phyloP scores from a whole-genome alignment of 371 early-diverging fungal genomes.

The Syncephalastrum racemosum region DNA sequence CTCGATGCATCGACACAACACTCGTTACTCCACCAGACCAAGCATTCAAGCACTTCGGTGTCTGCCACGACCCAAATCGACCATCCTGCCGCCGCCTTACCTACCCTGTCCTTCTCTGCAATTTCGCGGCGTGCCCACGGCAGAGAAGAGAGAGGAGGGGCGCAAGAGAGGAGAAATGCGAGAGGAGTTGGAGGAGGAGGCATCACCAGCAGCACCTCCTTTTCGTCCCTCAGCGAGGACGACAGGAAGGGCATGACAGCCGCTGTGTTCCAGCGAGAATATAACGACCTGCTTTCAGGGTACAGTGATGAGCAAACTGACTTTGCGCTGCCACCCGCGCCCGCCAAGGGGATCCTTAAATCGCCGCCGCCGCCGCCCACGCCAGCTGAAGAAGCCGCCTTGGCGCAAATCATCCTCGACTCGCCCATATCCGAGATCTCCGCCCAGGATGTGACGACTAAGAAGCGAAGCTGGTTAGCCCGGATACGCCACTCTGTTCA shows the following conservation, averaged over 20 bases:
- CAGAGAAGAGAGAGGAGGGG: neutral
- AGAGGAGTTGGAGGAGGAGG: no score
- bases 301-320: neutral
- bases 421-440: neutral
- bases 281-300: no score
- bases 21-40: no score
- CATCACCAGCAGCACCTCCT: neutral
- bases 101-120: constrained; percentile 1
- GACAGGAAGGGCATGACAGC: no score
- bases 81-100: constrained; percentile 7
- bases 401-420: neutral
- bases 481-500: constrained; percentile 3
- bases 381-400: neutral
- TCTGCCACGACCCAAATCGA: constrained; percentile 1
- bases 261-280: no score
- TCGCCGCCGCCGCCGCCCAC: neutral
- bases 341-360: constrained; percentile 9
- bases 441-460: neutral
- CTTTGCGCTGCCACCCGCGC: constrained; percentile 1
- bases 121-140: neutral
- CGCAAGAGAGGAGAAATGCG: no score
- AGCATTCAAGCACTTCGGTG: no score
- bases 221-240: neutral
- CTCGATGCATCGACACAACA: neutral
- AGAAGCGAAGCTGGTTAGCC: neutral